Evolutionary conservation across 2,329 filamentous ascomycete genomes (phyloP).

Genomic region (Apiospora sp.): DNA sequence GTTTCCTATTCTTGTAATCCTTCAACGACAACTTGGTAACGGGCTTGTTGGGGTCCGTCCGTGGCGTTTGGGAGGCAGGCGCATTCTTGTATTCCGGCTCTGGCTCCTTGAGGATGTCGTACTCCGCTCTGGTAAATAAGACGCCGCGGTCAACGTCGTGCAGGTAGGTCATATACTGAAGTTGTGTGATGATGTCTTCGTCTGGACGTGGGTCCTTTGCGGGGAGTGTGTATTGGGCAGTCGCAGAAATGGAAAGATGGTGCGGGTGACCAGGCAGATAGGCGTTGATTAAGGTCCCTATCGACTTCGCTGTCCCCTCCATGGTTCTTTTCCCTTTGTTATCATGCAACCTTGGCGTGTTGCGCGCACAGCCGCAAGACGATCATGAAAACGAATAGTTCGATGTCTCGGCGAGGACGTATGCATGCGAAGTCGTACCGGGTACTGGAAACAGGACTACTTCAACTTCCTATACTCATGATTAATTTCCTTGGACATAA

Average conservation of each 20-base stretch:
- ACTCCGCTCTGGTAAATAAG: constrained; percentile 63
- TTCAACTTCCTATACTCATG: constrained; percentile 1
- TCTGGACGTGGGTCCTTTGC: constrained; percentile 51
- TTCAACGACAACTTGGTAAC: constrained; percentile 62
- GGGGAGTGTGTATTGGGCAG: constrained; percentile 56
- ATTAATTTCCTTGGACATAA: background rate
- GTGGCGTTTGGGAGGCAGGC: constrained; percentile 34
- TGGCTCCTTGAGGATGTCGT: constrained; percentile 63
- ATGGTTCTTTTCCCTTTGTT: constrained; percentile 48
- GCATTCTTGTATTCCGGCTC: constrained; percentile 49
- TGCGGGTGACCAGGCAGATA: constrained; percentile 61
- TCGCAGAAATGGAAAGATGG: constrained; percentile 58
- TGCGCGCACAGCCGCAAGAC: constrained; percentile 38
- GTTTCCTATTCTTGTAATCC: constrained; percentile 66
- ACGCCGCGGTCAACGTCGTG: constrained; percentile 66
- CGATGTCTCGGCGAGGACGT: constrained; percentile 22
- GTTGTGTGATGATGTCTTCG: constrained; percentile 57
- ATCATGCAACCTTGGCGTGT: constrained; percentile 42
- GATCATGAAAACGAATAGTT: constrained; percentile 39
- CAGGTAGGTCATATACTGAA: constrained; percentile 66
- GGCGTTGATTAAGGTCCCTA: constrained; percentile 60
- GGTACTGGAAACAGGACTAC: background rate
- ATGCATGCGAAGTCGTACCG: constrained; percentile 22
- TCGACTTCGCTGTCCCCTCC: constrained; percentile 66
- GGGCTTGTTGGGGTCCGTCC: constrained; percentile 52